Conservation (phyloP, 495 filamentous ascomycete species). For the Penicillium soppii region DNA sequence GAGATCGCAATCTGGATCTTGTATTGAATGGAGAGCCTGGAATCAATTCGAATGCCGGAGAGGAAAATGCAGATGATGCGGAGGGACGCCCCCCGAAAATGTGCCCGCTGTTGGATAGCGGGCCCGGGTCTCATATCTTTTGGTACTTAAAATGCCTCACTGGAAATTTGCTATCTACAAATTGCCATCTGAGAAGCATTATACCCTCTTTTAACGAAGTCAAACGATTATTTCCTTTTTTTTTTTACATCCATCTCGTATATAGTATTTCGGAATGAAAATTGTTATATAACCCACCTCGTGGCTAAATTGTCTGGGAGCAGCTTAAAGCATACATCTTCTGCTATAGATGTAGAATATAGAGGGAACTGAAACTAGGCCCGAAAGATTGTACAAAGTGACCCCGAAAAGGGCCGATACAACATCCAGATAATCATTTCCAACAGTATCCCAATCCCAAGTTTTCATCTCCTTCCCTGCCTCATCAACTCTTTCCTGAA, state of each 20-base stretch:
- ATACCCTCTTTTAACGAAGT: constrained; percentile 4
- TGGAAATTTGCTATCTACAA: not conserved
- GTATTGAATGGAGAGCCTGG: constrained; percentile 2
- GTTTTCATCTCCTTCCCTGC: constrained; percentile 7
- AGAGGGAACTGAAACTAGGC: too few species aligned
- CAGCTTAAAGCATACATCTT: too few species aligned
- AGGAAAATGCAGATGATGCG: constrained; percentile 15
- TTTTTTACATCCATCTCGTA: not conserved
- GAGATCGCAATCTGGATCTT: constrained; percentile 1
- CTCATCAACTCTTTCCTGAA: constrained; percentile 18
- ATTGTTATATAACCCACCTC: not conserved
- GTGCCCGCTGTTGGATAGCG: not conserved
- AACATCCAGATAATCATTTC: constrained; percentile 4
- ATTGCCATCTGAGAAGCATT: not conserved
- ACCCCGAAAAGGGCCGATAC: too few species aligned
- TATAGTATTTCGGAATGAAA: not conserved
- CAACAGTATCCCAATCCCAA: constrained; percentile 15
- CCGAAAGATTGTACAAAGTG: too few species aligned
- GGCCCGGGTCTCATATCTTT: not conserved
- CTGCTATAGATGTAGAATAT: too few species aligned
- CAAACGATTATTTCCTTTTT: not conserved
- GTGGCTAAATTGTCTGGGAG: too few species aligned
- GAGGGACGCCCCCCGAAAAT: constrained; percentile 12
- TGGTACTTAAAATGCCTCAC: not conserved
- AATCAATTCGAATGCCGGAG: not conserved